Evolutionary conservation across 2,329 filamentous ascomycete species (phyloP).

Genomic region (Clarireedia paspali): DNA sequence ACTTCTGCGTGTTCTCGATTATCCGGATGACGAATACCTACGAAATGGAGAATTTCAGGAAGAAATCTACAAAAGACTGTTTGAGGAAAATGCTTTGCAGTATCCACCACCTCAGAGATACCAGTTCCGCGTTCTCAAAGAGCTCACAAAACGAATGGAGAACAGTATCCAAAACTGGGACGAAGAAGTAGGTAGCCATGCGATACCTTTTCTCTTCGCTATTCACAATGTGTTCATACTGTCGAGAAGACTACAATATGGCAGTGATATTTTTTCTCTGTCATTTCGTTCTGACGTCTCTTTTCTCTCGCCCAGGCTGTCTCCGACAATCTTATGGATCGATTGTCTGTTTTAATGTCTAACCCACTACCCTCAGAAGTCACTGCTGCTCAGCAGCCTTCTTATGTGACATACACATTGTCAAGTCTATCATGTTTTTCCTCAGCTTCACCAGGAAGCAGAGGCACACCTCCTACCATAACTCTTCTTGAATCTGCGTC

Average conservation of each 20-base stretch:
- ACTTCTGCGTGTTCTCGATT: slow-evolving; percentile 55
- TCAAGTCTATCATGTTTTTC: slow-evolving; percentile 9
- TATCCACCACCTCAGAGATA: slow-evolving; percentile 62
- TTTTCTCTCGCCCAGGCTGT: slow-evolving; percentile 55
- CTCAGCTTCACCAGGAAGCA: neutral
- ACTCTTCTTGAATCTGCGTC: slow-evolving; percentile 62
- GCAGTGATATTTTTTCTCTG: no score
- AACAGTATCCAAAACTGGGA: slow-evolving; percentile 72
- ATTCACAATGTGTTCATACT: neutral
- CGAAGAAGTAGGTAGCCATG: slow-evolving; percentile 62
- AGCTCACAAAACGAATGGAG: slow-evolving; percentile 63
- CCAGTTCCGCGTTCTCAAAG: slow-evolving; percentile 64
- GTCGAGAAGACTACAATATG: no score
- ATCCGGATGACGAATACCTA: slow-evolving; percentile 53
- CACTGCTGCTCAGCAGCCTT: slow-evolving; percentile 60
- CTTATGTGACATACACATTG: slow-evolving; percentile 64
- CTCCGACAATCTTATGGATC: slow-evolving; percentile 69
- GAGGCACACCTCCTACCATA: slow-evolving; percentile 32
- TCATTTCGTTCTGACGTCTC: slow-evolving; percentile 16
- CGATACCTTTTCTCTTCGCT: slow-evolving; percentile 10
- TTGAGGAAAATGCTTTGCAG: slow-evolving; percentile 47
- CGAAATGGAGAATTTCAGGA: slow-evolving; percentile 56
- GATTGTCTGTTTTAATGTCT: slow-evolving; percentile 57
- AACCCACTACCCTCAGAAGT: slow-evolving; percentile 56
- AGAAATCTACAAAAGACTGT: slow-evolving; percentile 58